A percentile compares a stretch with the other conserved stretches of the same genome.
These are phyloP conservation scores for Gossypium rotundifolium DNA, from an alignment of 345 rosid species.

Conservation along the genomic window DNA sequence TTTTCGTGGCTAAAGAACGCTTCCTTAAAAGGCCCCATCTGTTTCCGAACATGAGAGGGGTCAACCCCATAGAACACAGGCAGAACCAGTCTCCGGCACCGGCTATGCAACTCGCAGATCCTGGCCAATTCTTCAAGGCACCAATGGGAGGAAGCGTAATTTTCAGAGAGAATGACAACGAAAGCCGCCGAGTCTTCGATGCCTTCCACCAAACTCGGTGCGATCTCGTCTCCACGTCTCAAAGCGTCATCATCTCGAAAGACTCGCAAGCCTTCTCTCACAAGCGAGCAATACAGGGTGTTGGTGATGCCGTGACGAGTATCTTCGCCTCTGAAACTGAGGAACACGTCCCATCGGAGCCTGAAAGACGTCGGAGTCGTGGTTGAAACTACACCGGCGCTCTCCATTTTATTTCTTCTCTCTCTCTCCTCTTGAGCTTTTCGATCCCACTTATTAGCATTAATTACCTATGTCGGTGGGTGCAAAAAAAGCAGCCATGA, in stretches of 20 bases:
- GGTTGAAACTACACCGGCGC: neutral
- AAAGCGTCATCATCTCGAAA: slow-evolving; percentile 40
- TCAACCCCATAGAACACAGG: slow-evolving; percentile 46
- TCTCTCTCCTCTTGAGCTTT: too few relatives aligned
- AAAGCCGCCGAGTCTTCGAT: slow-evolving; percentile 52
- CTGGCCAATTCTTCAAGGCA: slow-evolving; percentile 44
- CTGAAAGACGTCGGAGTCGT: slow-evolving; percentile 26
- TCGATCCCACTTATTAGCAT: too few relatives aligned
- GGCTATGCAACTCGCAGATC: slow-evolving; percentile 24
- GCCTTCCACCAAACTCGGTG: slow-evolving; percentile 25
- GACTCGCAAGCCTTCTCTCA: slow-evolving; percentile 21
- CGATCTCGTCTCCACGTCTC: slow-evolving; percentile 38
- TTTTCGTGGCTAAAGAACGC: slow-evolving; percentile 22
- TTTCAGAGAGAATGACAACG: slow-evolving; percentile 31
- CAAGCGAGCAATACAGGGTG: slow-evolving; percentile 22
- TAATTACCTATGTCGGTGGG: too few relatives aligned
- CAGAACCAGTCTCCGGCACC: slow-evolving; percentile 24
- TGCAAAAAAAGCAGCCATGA: too few relatives aligned
- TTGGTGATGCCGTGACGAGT: slow-evolving; percentile 33
- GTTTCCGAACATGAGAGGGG: slow-evolving; percentile 45
- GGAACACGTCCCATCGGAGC: slow-evolving; percentile 44
- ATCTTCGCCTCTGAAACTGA: slow-evolving; percentile 56
- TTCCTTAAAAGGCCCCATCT: slow-evolving; percentile 24
- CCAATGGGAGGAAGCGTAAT: slow-evolving; percentile 41
- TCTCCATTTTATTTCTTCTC: slow-evolving; percentile 4